These are phyloP conservation scores for Scutellaria galericulata DNA, from an alignment of 257 asterid species.

Conservation along the genomic window DNA sequence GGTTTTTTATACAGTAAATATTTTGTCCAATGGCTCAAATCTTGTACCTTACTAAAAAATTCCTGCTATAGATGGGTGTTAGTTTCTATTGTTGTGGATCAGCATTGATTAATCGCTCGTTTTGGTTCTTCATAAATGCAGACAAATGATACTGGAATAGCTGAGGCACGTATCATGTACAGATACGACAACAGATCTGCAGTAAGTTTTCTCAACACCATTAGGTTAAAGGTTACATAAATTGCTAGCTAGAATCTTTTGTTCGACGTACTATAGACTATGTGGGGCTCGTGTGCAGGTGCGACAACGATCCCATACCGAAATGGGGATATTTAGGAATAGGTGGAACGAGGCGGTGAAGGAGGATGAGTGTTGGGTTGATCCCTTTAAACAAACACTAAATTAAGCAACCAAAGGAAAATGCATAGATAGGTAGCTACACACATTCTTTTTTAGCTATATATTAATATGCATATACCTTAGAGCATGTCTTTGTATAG, in stretches of 20 bases:
- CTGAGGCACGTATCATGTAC: not conserved
- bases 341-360: slow-evolving; percentile 74
- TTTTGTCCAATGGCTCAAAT: not conserved
- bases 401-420: too few relatives aligned
- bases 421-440: too few relatives aligned
- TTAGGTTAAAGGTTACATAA: not conserved
- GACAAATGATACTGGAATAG: too few relatives aligned
- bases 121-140: too few relatives aligned
- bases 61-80: too few relatives aligned
- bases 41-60: not conserved
- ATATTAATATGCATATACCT: too few relatives aligned
- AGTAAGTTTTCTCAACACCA: slow-evolving; percentile 48
- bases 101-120: too few relatives aligned
- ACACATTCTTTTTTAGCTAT: too few relatives aligned
- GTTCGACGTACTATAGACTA: not conserved
- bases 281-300: slow-evolving; percentile 51
- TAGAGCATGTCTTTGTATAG: too few relatives aligned
- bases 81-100: too few relatives aligned
- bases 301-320: slow-evolving; percentile 61
- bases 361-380: slow-evolving; percentile 78
- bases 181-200: slow-evolving; percentile 54
- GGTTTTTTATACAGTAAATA: too few relatives aligned
- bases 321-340: slow-evolving; percentile 62
- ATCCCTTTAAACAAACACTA: slow-evolving; percentile 51
- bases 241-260: not conserved